These are phyloP conservation scores for Corniculantispora saksenae DNA, from an alignment of 2,329 filamentous ascomycete genomes.

Conservation along the genomic window DNA sequence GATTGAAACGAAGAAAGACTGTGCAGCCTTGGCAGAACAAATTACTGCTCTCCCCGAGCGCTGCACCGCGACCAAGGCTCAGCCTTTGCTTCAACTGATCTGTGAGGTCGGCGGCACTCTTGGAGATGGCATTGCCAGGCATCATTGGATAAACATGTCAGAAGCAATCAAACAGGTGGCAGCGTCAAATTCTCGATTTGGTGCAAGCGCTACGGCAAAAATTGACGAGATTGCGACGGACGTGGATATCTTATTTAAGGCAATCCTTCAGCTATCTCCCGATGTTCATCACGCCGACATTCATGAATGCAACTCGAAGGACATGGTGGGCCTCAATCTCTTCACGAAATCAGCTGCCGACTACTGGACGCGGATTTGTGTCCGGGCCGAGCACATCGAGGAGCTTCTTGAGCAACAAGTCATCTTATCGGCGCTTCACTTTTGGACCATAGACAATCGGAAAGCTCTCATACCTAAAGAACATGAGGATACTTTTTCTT, in stretches of 20 bases:
- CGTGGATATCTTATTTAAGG: not conserved
- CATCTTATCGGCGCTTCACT: not conserved
- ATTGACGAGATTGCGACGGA: not conserved
- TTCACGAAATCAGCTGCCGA: not conserved
- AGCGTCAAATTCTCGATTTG: not conserved
- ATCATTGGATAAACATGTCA: not conserved
- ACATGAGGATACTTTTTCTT: not conserved
- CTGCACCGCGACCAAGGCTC: no score
- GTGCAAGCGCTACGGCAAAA: not conserved
- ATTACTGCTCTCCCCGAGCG: no score
- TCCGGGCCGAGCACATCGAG: not conserved
- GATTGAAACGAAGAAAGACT: no score
- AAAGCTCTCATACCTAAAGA: not conserved
- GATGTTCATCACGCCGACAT: no score
- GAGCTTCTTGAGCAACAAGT: not conserved
- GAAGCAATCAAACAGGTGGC: not conserved
- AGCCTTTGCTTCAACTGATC: no score
- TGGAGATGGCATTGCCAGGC: not conserved
- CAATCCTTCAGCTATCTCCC: not conserved
- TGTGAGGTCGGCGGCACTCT: no score
- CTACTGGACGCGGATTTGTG: not conserved
- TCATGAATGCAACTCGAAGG: no score
- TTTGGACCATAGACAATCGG: slow-evolving; percentile 18
- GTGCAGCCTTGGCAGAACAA: no score
- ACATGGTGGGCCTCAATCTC: no score